Percentiles rank a stretch among this genome's conserved stretches.
phyloP scores from a whole-genome alignment of 2,329 filamentous ascomycete species.

The Hypoxylon sp. region DNA sequence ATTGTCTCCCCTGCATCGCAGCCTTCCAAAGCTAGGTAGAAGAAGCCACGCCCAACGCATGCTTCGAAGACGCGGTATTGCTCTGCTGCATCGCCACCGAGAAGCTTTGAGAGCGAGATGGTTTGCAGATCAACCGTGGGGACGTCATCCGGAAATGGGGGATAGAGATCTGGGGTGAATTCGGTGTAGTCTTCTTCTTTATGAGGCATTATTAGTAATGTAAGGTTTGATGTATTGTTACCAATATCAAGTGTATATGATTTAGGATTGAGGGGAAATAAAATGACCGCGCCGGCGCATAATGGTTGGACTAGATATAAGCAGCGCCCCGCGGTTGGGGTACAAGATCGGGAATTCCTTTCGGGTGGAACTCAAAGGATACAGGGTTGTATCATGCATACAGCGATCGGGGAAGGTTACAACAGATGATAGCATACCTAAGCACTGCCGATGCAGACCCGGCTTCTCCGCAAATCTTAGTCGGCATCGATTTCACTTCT shows the following conservation, averaged over 20 bases:
- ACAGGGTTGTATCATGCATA: constrained; percentile 3
- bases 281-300: not conserved
- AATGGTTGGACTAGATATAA: not conserved
- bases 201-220: constrained; percentile 46
- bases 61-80: constrained; percentile 48
- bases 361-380: constrained; percentile 15
- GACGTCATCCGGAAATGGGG: constrained; percentile 50
- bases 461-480: constrained; percentile 37
- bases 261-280: not conserved
- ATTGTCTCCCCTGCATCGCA: constrained; percentile 47
- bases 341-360: constrained; percentile 4
- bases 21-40: constrained; percentile 52
- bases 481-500: constrained; percentile 15
- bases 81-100: constrained; percentile 44
- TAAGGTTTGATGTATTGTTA: too few relatives aligned
- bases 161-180: constrained; percentile 50
- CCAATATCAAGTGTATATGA: not conserved
- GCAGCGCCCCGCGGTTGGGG: constrained; percentile 2
- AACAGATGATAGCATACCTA: not conserved
- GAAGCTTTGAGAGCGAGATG: constrained; percentile 51
- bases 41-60: constrained; percentile 54
- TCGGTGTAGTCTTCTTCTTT: constrained; percentile 46
- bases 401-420: constrained; percentile 26
- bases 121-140: constrained; percentile 51
- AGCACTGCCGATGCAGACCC: constrained; percentile 20